These are phyloP conservation scores for Dionaea muscipula DNA, from an alignment of 179 eudicot species.

Conservation along the genomic window DNA sequence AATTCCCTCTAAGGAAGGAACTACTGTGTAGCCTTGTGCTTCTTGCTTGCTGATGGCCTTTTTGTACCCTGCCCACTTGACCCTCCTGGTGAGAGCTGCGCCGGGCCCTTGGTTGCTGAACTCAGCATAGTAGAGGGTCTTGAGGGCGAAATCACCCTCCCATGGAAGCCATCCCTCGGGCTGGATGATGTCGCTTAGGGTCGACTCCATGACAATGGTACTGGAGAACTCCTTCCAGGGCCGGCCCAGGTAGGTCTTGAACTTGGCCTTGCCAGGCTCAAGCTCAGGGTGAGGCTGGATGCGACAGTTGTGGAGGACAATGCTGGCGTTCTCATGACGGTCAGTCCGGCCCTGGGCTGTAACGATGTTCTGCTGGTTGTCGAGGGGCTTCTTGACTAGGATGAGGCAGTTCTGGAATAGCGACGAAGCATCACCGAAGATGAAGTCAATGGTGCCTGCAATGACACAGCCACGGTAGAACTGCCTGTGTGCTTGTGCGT, in stretches of 20 bases:
- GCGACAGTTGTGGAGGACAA: constrained; percentile 47
- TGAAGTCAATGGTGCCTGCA: constrained; percentile 61
- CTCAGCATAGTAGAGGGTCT: constrained; percentile 59
- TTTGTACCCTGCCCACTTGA: constrained; percentile 38
- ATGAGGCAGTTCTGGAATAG: constrained; percentile 56
- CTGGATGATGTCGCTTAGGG: constrained; percentile 31
- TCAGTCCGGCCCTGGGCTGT: constrained; percentile 66
- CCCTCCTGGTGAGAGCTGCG: constrained; percentile 17
- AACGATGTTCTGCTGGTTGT: constrained; percentile 44
- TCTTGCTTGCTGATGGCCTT: constrained; percentile 23
- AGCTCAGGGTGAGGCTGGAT: constrained; percentile 34
- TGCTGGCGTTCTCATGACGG: constrained; percentile 46
- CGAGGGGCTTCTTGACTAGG: constrained; percentile 31
- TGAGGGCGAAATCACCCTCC: constrained; percentile 42
- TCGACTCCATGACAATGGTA: constrained; percentile 59
- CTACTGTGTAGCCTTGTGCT: constrained; percentile 24
- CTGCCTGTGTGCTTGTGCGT: constrained; percentile 62
- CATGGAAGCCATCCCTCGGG: constrained; percentile 62
- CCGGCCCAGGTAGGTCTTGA: constrained; percentile 57
- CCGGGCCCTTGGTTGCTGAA: constrained; percentile 32
- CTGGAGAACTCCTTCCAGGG: constrained; percentile 65
- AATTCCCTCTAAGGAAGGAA: constrained; percentile 27
- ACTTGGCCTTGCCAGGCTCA: constrained; percentile 18
- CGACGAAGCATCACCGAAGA: constrained; percentile 62
- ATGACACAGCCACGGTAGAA: constrained; percentile 50